These are phyloP conservation scores for Metschnikowia bowlesiae DNA, from an alignment of 805 yeast species.

Conservation along the genomic window DNA sequence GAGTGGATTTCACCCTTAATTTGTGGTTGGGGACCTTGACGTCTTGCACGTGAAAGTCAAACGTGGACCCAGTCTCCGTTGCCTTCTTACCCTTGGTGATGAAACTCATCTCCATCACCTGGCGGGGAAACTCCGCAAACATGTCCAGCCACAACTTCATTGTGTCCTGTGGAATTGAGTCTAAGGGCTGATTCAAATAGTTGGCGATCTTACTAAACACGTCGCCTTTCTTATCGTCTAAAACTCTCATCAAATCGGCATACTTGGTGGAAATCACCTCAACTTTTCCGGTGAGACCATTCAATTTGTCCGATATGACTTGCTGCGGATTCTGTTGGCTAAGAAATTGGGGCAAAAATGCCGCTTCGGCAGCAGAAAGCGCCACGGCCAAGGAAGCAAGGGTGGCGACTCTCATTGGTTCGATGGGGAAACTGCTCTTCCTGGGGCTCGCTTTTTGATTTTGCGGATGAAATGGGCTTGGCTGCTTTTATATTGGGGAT, in stretches of 20 bases:
- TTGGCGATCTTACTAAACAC: slow-evolving; percentile 47
- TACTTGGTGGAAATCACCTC: slow-evolving; percentile 12
- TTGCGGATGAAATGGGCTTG: too few relatives aligned
- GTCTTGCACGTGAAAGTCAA: slow-evolving; percentile 38
- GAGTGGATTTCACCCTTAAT: slow-evolving; percentile 19
- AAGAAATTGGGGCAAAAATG: slow-evolving; percentile 11
- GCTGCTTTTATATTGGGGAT: neutral
- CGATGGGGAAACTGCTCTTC: neutral
- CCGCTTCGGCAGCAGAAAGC: slow-evolving; percentile 14
- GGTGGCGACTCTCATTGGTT: slow-evolving; percentile 8
- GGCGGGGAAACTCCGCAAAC: slow-evolving; percentile 56
- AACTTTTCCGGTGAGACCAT: slow-evolving; percentile 8
- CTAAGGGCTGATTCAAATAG: slow-evolving; percentile 48
- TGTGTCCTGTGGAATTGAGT: slow-evolving; percentile 45
- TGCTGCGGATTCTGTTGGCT: slow-evolving; percentile 9
- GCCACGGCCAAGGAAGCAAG: slow-evolving; percentile 11
- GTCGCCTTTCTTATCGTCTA: slow-evolving; percentile 17
- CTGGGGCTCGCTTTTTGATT: too few relatives aligned
- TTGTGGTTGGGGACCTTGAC: slow-evolving; percentile 35
- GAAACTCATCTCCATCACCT: slow-evolving; percentile 46
- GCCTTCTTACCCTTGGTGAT: slow-evolving; percentile 47
- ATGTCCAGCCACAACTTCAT: slow-evolving; percentile 60
- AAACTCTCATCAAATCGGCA: slow-evolving; percentile 11
- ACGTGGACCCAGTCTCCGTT: slow-evolving; percentile 15
- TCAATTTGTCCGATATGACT: slow-evolving; percentile 9